These are phyloP conservation scores for Talaromyces marneffei DNA, from an alignment of 2,329 filamentous ascomycete genomes.

Conservation along the genomic window DNA sequence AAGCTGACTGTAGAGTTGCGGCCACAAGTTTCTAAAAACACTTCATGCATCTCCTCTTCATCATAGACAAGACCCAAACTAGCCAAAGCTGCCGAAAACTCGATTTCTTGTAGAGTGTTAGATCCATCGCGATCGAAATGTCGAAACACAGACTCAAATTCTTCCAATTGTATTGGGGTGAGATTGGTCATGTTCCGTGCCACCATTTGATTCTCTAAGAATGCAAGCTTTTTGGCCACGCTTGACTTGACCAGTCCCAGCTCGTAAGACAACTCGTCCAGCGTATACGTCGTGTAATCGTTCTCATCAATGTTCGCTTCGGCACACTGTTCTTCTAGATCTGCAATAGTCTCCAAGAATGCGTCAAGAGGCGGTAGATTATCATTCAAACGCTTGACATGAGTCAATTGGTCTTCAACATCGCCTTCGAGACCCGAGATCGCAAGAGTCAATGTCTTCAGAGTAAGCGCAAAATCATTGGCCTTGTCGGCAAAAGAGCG, in stretches of 20 bases:
- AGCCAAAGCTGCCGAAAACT: conserved; percentile 94
- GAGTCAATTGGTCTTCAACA: conserved; percentile 85
- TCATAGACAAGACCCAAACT: conserved; percentile 93
- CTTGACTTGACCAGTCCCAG: conserved; percentile 83
- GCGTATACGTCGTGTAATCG: conserved; percentile 98
- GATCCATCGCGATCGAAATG: conserved; percentile 93
- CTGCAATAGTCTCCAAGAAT: conserved; percentile 81
- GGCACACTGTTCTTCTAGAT: conserved; percentile 78
- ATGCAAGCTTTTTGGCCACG: conserved; percentile 92
- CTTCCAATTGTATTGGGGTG: conserved; percentile 94
- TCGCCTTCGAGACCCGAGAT: conserved; percentile 97
- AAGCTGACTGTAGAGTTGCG: conserved; percentile 72
- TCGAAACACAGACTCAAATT: conserved; percentile 96
- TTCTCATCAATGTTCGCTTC: conserved; percentile 99
- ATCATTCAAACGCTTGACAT: conserved; percentile 77
- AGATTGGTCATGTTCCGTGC: conserved; percentile 98
- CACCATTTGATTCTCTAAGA: conserved; percentile 97
- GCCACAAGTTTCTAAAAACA: conserved; percentile 80
- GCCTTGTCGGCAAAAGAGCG: conserved; percentile 95
- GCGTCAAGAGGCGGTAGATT: conserved; percentile 85
- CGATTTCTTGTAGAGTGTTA: conserved; percentile 85
- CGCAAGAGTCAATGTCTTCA: conserved; percentile 90
- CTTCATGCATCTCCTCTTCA: conserved; percentile 96
- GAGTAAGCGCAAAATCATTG: conserved; percentile 91
- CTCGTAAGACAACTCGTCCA: conserved; percentile 93